Evolutionary conservation across 1,139 yeast species (phyloP).

Genomic region (Saccharomyces hybrid): DNA sequence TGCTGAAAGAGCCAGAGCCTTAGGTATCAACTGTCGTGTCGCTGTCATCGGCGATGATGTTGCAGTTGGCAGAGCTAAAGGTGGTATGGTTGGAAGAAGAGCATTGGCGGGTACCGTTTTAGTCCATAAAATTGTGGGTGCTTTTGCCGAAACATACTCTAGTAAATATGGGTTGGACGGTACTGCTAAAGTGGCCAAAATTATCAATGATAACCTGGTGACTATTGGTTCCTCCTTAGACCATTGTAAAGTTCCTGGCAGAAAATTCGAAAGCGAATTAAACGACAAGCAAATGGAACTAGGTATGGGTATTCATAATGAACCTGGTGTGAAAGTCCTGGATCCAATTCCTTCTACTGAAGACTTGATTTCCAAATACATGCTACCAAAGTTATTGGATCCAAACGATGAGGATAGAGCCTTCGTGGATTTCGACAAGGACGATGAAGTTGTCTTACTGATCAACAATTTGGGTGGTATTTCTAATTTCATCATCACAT

Average conservation of each 20-base stretch:
- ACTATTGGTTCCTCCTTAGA: conserved; percentile 88
- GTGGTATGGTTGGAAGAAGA: conserved; percentile 86
- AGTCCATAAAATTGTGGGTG: conserved; percentile 81
- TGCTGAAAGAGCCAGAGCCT: conserved; percentile 76
- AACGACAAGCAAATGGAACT: conserved; percentile 65
- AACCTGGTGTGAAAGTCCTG: conserved; percentile 71
- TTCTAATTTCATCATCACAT: conserved; percentile 64
- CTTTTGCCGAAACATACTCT: conserved; percentile 47
- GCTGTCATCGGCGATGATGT: conserved; percentile 86
- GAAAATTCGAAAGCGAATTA: conserved; percentile 48
- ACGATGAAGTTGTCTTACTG: conserved; percentile 61
- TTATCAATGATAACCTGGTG: conserved; percentile 57
- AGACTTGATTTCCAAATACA: conserved; percentile 42
- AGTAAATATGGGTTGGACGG: conserved; percentile 41
- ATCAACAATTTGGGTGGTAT: conserved; percentile 84
- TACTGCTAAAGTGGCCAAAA: conserved; percentile 52
- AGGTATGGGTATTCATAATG: conserved; percentile 95
- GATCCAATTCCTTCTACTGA: conserved; percentile 66
- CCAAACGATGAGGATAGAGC: conserved; percentile 60
- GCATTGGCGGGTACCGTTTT: conserved; percentile 87
- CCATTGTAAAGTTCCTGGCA: conserved; percentile 85
- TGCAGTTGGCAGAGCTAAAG: conserved; percentile 80
- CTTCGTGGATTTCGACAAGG: conserved; percentile 53
- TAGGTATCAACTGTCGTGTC: conserved; percentile 64
- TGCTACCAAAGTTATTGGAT: conserved; percentile 48